Evolutionary conservation across 2,329 filamentous ascomycete species (phyloP), one percentile per base, ranked within the genome.

Genomic region (Aspergillus fructus): DNA sequence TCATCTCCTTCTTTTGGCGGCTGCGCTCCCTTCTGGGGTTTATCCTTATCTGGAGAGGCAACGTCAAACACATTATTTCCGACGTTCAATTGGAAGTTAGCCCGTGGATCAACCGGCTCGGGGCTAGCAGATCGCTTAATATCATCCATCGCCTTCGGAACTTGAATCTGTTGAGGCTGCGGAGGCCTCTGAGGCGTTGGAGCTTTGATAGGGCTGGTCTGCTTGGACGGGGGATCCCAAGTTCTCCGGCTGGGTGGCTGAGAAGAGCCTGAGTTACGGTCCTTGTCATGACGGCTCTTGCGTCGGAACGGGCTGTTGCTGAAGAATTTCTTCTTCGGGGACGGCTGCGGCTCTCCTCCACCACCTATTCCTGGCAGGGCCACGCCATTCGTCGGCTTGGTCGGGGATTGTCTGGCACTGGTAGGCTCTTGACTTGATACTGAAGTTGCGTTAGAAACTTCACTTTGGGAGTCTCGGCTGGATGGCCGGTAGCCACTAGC

Each of bases 31-130:
- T 69, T 69, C 11, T 77, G 70, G 42, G 80, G 79, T 43, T 74
- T 81, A 45, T 81, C 82, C 62, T 81, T 83, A 59, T 93, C 90
- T 0, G 91, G 88, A 8, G 89, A 89, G 12, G 90, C 89, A 9
- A 99, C 93, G 56, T 96, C 88, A 68, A 99, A 96, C 11, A 99
- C 91, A 67, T 99, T 99, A 67, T 96, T 91, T 7, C 94, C 94
- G 54, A 99, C 85, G 67, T 97, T 97, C 27, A 99, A 82, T 60
- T 96, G 93, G 66, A 97, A 87, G 71, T 89, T 96, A 40, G 93
- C 92, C 61, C 94, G 88, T 55, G 93, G 93, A 69, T 97, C 94
- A 39, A 94, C 93, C 1, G 90, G 89, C 53, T 96, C 91, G 3
- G 91, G 91, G 67, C 91, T 96, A 53, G 79, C 80, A 43, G 68